These are phyloP conservation scores for Parastagonospora nodorum DNA, from an alignment of 2,329 filamentous ascomycete species.

Conservation along the genomic window DNA sequence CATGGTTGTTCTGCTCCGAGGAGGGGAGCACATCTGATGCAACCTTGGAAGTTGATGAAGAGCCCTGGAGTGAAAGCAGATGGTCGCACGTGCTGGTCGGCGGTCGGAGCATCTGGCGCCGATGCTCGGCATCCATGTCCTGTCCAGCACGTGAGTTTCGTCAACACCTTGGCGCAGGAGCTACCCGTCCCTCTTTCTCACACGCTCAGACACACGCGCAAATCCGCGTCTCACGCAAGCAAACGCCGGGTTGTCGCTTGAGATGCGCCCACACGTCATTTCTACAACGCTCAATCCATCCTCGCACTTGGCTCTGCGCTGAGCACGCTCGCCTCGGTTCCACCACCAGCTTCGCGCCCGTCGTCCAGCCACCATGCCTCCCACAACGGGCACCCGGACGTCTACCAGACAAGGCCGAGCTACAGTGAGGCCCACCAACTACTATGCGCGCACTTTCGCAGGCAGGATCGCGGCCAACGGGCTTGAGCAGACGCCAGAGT, in stretches of 20 bases:
- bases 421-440: conserved; percentile 55
- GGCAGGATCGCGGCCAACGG: conserved; percentile 43
- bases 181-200: conserved; percentile 17
- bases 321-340: conserved; percentile 28
- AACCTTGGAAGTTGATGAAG: background rate
- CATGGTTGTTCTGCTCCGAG: no score
- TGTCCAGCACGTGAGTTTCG: conserved; percentile 13
- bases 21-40: no score
- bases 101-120: conserved; percentile 1
- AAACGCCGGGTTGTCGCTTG: conserved; percentile 25
- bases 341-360: conserved; percentile 18
- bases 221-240: conserved; percentile 24
- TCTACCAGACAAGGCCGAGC: conserved; percentile 55
- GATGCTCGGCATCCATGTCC: background rate
- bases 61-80: background rate
- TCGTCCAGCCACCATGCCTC: conserved; percentile 39
- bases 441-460: conserved; percentile 57
- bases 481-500: conserved; percentile 46
- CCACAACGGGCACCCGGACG: conserved; percentile 39
- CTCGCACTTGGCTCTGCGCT: conserved; percentile 13
- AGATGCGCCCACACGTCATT: conserved; percentile 36
- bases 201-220: conserved; percentile 20
- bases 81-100: background rate
- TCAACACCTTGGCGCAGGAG: conserved; percentile 25
- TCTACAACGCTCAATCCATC: conserved; percentile 20